Conservation (phyloP, 1,139 yeast species). For the Magnusiomyces tetraspermus region DNA sequence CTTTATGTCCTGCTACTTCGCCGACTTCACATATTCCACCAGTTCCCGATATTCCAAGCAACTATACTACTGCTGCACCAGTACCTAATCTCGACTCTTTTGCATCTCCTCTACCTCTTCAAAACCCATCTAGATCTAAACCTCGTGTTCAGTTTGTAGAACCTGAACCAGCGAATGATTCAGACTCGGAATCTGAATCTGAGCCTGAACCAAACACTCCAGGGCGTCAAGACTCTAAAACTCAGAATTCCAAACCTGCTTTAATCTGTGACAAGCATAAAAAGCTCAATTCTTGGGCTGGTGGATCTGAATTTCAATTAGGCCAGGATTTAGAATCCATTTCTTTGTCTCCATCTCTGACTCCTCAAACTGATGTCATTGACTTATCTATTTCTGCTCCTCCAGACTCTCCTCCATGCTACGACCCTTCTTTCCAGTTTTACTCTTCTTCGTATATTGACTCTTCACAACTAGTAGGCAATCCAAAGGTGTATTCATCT, state of each 20-base stretch:
- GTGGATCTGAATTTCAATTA: too few relatives aligned
- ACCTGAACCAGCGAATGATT: too few relatives aligned
- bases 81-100: constrained; percentile 6
- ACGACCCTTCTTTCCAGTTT: constrained; percentile 9
- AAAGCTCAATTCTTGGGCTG: constrained; percentile 20
- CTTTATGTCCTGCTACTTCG: constrained; percentile 19
- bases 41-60: constrained; percentile 7
- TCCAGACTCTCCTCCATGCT: constrained; percentile 6
- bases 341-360: neutral
- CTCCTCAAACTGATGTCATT: neutral
- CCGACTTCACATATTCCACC: constrained; percentile 16
- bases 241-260: too few relatives aligned
- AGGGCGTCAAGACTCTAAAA: too few relatives aligned
- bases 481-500: neutral
- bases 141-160: constrained; percentile 12
- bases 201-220: too few relatives aligned
- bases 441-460: constrained; percentile 18
- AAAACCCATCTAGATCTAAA: too few relatives aligned
- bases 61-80: neutral
- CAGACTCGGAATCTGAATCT: too few relatives aligned
- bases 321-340: too few relatives aligned
- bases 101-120: too few relatives aligned
- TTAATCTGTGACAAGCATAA: too few relatives aligned
- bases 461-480: constrained; percentile 9
- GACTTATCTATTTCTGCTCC: constrained; percentile 3